Conservation (phyloP, 139 green algal species). For the Pleodorina starrii region DNA sequence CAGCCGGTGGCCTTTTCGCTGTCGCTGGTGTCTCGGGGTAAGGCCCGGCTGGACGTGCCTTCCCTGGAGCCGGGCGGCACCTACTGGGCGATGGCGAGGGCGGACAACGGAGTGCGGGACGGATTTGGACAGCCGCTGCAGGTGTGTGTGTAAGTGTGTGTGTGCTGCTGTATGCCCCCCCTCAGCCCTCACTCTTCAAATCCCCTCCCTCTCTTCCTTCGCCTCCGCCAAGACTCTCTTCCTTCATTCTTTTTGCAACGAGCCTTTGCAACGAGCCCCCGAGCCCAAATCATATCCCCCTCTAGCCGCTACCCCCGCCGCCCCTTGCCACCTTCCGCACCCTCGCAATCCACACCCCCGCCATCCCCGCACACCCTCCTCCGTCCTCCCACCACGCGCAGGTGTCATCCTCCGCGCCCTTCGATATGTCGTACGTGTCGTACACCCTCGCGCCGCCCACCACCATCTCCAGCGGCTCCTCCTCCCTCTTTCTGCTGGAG, state of each 20-base stretch:
- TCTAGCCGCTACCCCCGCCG: too few relatives aligned
- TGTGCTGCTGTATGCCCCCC: neutral
- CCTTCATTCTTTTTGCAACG: too few relatives aligned
- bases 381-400: too few relatives aligned
- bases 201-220: too few relatives aligned
- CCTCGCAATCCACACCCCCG: too few relatives aligned
- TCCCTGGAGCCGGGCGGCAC: neutral
- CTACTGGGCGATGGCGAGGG: neutral
- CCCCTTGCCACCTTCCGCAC: too few relatives aligned
- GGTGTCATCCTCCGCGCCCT: neutral
- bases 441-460: neutral
- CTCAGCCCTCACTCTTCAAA: too few relatives aligned
- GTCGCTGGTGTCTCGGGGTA: constrained; percentile 24
- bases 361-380: too few relatives aligned
- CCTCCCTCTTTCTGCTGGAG: neutral
- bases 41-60: constrained; percentile 25
- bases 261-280: too few relatives aligned
- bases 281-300: too few relatives aligned
- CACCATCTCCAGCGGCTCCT: neutral
- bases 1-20: neutral
- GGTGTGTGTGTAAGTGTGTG: neutral
- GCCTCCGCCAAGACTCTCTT: too few relatives aligned
- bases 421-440: constrained; percentile 14
- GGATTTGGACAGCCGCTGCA: constrained; percentile 1
- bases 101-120: neutral